These are phyloP conservation scores for Pulveroboletus frians DNA, from an alignment of 768 basidiomycete species.

Conservation along the genomic window DNA sequence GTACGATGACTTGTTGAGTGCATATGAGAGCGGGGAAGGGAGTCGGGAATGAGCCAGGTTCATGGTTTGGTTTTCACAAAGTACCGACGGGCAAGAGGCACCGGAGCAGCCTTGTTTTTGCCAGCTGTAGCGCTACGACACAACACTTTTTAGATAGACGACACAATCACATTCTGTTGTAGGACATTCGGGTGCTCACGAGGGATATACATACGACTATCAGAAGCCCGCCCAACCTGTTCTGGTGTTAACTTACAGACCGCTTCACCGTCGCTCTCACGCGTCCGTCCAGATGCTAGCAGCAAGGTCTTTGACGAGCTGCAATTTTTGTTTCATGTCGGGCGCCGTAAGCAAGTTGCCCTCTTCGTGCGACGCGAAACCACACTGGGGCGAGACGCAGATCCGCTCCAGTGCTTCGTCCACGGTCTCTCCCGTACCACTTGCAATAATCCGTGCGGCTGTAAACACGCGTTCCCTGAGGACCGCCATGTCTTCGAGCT, in stretches of 20 bases:
- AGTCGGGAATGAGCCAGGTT: conserved; percentile 20
- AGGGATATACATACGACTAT: neutral
- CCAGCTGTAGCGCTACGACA: neutral
- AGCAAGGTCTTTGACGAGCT: conserved; percentile 34
- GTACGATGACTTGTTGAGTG: conserved; percentile 72
- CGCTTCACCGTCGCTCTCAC: neutral
- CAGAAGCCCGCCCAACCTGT: neutral
- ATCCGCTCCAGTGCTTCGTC: conserved; percentile 38
- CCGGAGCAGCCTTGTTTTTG: neutral
- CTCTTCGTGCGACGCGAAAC: conserved; percentile 44
- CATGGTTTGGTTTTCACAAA: neutral
- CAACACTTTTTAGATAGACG: neutral
- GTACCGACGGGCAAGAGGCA: neutral
- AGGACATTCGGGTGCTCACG: neutral
- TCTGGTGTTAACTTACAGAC: neutral
- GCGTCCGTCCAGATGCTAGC: conserved; percentile 32
- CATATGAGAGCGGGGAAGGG: conserved; percentile 74
- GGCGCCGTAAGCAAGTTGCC: conserved; percentile 37
- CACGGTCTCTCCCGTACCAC: conserved; percentile 32
- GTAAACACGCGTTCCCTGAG: conserved; percentile 38
- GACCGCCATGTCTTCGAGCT: conserved; percentile 39
- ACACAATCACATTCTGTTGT: neutral
- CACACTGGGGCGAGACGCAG: conserved; percentile 47
- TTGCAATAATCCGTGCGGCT: conserved; percentile 40
- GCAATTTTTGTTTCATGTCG: conserved; percentile 31